Base-by-base conservation (phyloP, 345 rosid species). In the Lepidium didymum region DNA sequence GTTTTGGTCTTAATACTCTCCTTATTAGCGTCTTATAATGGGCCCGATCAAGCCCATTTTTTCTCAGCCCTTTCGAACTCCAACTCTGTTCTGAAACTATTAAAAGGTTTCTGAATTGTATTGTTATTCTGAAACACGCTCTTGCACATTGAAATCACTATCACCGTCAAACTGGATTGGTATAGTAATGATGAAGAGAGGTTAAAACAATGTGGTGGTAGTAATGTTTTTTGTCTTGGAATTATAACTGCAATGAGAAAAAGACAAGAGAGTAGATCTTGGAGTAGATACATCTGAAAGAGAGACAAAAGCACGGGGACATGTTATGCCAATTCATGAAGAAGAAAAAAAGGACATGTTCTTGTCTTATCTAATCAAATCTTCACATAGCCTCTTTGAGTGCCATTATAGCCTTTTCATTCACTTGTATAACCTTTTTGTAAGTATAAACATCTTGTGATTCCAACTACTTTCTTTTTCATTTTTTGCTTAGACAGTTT, bases 241-340 rank as follows among this genome's bases (percentile, higher is more conserved):
- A 34, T 13, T 27, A 6, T 42, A 67, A 74, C 21, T 40, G 65
- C 25, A 51, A 67, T 7, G 45, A 27, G 47, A 62, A 47, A n/a
- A 59, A 35, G 75, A 62, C 69, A 71, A 62, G 47, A 71, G 64
- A 71, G 50, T 71, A 27, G 75, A 63, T 71, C 64, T 71, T 37
- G 42, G 64, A 71, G 69, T 62, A 53, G 62, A 62, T 70, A 70
- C 69, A 70, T 70, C 75, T 62, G 33, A 63, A 36, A 42, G 54
- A 62, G 75, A 40, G 75, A 62, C 75, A 71, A 62, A 35, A 29
- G 69, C 75, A 71, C 58, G 69, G 57, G 75, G 69, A 71, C 75
- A 71, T 71, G 75, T 62, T 63, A 56, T 54, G 75, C 75, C 75
- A 71, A 63, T 62, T 73, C 77, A 73, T 65, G 51, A 73, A 66